Percentiles rank a stretch among this genome's conserved stretches.
These are phyloP conservation scores for Ceratocystis lukuohia DNA, from an alignment of 2,329 filamentous ascomycete species.

Conservation along the genomic window DNA sequence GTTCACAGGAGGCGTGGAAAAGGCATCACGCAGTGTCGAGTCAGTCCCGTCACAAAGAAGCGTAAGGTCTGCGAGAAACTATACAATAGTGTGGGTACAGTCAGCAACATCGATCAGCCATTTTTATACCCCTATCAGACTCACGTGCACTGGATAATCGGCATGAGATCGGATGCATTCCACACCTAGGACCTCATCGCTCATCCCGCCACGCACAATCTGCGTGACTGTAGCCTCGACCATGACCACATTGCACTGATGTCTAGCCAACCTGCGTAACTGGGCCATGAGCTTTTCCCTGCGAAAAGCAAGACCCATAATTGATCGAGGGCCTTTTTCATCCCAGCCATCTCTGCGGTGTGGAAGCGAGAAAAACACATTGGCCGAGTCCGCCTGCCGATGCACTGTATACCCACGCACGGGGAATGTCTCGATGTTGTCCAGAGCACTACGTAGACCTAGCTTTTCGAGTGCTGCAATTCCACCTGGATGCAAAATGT, in stretches of 20 bases:
- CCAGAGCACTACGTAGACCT: constrained; percentile 67
- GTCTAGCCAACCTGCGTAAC: neutral
- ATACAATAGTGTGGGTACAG: neutral
- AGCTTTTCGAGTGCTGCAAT: constrained; percentile 65
- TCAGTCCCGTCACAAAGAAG: constrained; percentile 15
- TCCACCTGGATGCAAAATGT: constrained; percentile 84
- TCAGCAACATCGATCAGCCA: neutral
- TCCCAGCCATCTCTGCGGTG: neutral
- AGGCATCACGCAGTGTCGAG: constrained; percentile 20
- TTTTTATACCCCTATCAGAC: neutral
- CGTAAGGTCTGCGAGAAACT: constrained; percentile 18
- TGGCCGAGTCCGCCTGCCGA: neutral
- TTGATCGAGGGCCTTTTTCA: neutral
- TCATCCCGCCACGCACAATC: constrained; percentile 13
- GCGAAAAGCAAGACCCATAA: constrained; percentile 1
- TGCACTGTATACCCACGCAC: constrained; percentile 15
- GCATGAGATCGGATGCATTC: constrained; percentile 8
- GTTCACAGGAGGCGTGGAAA: constrained; percentile 22
- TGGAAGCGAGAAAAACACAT: constrained; percentile 12
- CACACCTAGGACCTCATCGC: constrained; percentile 14
- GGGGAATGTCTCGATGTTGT: constrained; percentile 49
- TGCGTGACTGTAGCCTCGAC: constrained; percentile 16
- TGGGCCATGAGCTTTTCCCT: neutral
- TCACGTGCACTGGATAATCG: constrained; percentile 13
- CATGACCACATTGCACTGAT: neutral